phyloP scores from a whole-genome alignment of 768 basidiomycete species.

The Russula olivacea region DNA sequence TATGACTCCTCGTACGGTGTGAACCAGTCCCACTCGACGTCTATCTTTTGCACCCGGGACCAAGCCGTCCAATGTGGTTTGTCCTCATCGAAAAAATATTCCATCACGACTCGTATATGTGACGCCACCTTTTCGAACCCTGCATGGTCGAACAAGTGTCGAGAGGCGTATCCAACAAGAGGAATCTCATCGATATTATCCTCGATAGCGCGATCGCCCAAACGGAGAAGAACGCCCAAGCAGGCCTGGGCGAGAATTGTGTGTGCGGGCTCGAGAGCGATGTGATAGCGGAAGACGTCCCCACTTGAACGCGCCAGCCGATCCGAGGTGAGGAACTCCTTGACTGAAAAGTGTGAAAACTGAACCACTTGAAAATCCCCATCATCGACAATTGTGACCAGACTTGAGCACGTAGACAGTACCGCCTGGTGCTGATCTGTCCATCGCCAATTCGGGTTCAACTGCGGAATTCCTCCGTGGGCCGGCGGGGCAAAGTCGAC shows the following conservation, averaged over 20 bases:
- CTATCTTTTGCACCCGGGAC: background rate
- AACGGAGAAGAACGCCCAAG: background rate
- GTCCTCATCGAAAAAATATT: background rate
- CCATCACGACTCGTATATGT: background rate
- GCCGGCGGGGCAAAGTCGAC: background rate
- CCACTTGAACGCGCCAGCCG: background rate
- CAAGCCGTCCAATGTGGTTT: conserved; percentile 6
- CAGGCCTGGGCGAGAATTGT: conserved; percentile 1
- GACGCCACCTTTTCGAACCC: background rate
- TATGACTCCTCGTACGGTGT: accelerated
- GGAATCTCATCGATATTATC: background rate
- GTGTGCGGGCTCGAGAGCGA: background rate
- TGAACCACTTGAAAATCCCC: background rate
- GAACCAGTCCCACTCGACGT: background rate
- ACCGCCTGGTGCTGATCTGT: background rate
- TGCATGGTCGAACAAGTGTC: conserved; percentile 1
- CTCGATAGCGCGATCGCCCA: background rate
- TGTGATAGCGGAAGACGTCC: background rate
- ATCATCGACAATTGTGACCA: background rate
- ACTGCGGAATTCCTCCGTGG: background rate
- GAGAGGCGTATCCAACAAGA: background rate
- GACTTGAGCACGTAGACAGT: background rate
- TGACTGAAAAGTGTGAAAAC: conserved; percentile 13
- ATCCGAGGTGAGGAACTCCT: conserved; percentile 9
- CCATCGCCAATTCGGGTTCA: background rate